Base-by-base conservation (phyloP, 2,329 filamentous ascomycete genomes). In the Fusarium irregulare region DNA sequence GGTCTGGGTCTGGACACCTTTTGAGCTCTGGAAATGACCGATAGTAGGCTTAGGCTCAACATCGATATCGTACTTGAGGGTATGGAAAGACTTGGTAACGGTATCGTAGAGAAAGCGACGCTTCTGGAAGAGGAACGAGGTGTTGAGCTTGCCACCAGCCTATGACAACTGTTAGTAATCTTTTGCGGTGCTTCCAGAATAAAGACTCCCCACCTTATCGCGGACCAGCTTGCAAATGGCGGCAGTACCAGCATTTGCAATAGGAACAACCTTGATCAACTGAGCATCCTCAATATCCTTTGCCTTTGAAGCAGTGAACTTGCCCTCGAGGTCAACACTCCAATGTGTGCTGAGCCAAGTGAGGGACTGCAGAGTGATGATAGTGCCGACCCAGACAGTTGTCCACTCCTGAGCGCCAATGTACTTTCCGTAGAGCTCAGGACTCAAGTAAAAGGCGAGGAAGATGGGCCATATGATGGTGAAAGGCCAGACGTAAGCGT, bases 351-450 rank as follows among this genome's bases (percentile, higher is more conserved):
- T 95, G 67, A 99, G 87, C 95, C 96, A 99, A 74, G 94, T 83
- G 70, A 99, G 87, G 70, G 93, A 90, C 84, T 99, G 97, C 60
- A 92, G 77, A 13, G 94, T 97, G 79, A 97, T 86, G 78, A 99
- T 98, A 73, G 89, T 87, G 76, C 92, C 95, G 72, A 92, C 88
- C 90, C 93, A 99, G 68, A 99, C 93, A 79, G 97, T 97, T 1
- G 97, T 98, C 95, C 96, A 99, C 85, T 99, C 96, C 74, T 92
- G 90, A n/a, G 92, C 94, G 75, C 92, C 89, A 71, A 99, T 97
- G 83, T 98, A 91, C 78, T 91, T 91, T 72, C 97, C 92, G 81
- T 99, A 99, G 72, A 93, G 89, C 56, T 93, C 91, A 66, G 90
- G 86, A 23, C 89, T 92, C 56, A 97, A 89, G 80, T 97, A 98